Base-by-base conservation (phyloP, 768 basidiomycete species). In the Agaricus subrufescens region DNA sequence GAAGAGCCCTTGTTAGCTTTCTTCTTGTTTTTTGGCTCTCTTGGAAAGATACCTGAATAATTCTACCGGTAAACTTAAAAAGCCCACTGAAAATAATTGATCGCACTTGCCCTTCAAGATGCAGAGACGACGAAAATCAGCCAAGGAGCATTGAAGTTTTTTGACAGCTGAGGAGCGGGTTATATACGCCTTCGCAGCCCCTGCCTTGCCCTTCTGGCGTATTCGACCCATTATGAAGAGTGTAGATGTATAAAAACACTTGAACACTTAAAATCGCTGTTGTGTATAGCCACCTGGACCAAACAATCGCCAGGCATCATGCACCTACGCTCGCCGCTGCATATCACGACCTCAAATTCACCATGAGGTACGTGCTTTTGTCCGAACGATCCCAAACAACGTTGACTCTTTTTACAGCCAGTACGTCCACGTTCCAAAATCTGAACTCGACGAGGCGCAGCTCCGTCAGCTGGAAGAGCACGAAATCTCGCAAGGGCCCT, bases 1-100 rank as follows among this genome's bases (percentile, higher is more conserved):
- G 94, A 94, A 3, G 93, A 96, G 1, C 96, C 97, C 70, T 97
- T 98, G 76, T 98, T 98, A 38, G 96, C 97, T 60, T 85, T 84
- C 70, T 98, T 99, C 63, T 84, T 85, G 72, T 83, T 86, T 46
- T 85, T 84, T 26, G 97, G 97, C 70, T 99, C 97, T 53, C 96
- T 91, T 60, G 97, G 97, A 69, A 96, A 98, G 65, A 99, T 96
- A 11, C 96, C 95, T 98, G 56, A 50, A 46, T n/a, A 46, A 44
- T 44, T 38, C 40, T 58, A 23, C 48, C 39, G 7, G 50, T 58
- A 40, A 54, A 25, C 25, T 42, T 42, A 4, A 43, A 37, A 42
- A 49, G 14, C 23, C 46, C 23, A 59, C 11, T 27, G 30, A 23
- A 29, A 51, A 15, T 14, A 53, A 55, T 29, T 31, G 58, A 47